Conservation (phyloP, 768 basidiomycete species). For the Agrocybe praecox region DNA sequence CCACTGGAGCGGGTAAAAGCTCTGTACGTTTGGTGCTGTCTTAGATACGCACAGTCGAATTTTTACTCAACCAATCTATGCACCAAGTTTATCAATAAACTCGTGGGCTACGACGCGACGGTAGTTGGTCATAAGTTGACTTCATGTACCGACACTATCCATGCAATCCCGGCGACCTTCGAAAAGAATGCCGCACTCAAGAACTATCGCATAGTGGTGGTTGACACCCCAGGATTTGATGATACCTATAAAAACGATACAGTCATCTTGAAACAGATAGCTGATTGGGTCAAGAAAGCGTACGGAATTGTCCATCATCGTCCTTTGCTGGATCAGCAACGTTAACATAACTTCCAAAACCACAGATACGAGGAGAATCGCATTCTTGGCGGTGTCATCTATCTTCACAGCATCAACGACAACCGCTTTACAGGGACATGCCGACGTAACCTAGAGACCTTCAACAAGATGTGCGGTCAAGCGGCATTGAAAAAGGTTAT, state of each 20-base stretch:
- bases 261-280: background rate
- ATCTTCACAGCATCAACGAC: background rate
- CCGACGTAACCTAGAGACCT: background rate
- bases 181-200: background rate
- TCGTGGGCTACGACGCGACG: background rate
- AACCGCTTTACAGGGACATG: background rate
- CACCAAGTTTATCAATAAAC: background rate
- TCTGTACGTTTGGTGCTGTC: background rate
- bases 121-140: background rate
- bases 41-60: background rate
- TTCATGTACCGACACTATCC: background rate
- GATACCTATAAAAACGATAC: background rate
- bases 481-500: background rate
- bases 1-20: background rate
- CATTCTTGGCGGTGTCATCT: background rate
- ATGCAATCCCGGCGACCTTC: background rate
- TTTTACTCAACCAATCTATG: background rate
- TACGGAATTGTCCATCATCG: background rate
- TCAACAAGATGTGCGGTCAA: background rate
- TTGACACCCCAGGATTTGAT: conserved; percentile 2
- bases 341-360: background rate
- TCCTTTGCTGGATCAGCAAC: background rate
- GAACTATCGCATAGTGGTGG: background rate
- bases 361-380: background rate
- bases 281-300: background rate